phyloP scores from a whole-genome alignment of 1,284 basidiomycete genomes.

The Ceratobasidium sp. region DNA sequence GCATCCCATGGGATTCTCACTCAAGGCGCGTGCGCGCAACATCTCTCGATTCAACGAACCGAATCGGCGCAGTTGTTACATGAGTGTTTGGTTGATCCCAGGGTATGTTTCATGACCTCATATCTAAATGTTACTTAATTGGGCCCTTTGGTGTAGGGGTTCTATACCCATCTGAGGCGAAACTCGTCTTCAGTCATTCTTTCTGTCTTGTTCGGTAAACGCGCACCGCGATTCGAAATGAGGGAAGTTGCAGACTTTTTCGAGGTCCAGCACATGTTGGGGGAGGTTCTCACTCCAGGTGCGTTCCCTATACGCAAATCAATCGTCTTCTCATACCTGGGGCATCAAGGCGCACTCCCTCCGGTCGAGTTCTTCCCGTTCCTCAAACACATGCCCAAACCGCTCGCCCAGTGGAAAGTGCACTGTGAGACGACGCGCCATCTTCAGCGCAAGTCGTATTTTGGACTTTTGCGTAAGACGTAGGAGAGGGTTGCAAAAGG shows the following conservation, averaged over 20 bases:
- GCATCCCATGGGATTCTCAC: conserved; percentile 47
- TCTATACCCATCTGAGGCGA: conserved; percentile 1
- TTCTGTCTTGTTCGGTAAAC: conserved; percentile 19
- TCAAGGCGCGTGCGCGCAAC: conserved; percentile 42
- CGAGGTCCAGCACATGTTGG: background rate
- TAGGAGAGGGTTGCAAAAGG: conserved; percentile 40
- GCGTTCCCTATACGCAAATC: background rate
- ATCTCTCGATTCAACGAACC: conserved; percentile 47
- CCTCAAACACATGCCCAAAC: conserved; percentile 48
- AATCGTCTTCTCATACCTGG: background rate
- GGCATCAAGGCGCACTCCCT: conserved; percentile 46
- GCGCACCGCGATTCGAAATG: background rate
- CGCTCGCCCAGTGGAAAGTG: conserved; percentile 49
- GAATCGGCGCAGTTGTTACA: conserved; percentile 50
- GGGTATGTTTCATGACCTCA: conserved; percentile 43
- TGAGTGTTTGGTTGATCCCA: conserved; percentile 45
- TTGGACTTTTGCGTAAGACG: conserved; percentile 41
- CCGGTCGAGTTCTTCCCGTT: conserved; percentile 50
- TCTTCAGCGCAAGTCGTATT: conserved; percentile 45
- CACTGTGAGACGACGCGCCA: conserved; percentile 43
- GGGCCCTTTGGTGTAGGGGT: background rate
- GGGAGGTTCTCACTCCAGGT: background rate
- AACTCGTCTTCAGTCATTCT: conserved; percentile 16
- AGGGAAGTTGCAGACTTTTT: background rate
- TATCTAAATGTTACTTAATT: too few species aligned